These are phyloP conservation scores for Talaromyces sp. DNA, from an alignment of 2,329 filamentous ascomycete genomes.

Conservation along the genomic window DNA sequence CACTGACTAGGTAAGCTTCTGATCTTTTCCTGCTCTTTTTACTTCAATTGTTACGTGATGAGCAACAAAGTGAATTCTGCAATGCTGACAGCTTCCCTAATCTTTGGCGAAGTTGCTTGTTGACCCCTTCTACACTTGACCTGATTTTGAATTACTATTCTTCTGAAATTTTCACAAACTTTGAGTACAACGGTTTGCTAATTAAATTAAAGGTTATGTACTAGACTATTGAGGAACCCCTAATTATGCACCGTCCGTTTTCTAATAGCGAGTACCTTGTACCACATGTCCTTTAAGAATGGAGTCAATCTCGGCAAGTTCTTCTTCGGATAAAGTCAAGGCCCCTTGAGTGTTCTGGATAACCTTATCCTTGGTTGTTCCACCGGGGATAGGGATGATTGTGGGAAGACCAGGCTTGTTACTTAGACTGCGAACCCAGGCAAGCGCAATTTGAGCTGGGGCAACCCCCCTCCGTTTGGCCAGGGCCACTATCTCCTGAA, in stretches of 20 bases:
- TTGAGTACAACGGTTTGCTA: background rate
- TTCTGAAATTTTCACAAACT: background rate
- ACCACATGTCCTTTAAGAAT: conserved; percentile 44
- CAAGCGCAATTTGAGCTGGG: conserved; percentile 44
- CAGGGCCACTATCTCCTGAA: conserved; percentile 40
- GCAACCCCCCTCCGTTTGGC: conserved; percentile 40
- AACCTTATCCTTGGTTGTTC: conserved; percentile 31
- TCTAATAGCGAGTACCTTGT: conserved; percentile 22
- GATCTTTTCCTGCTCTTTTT: conserved; percentile 9
- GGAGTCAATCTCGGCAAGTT: conserved; percentile 46
- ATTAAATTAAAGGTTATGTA: background rate
- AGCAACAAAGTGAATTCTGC: conserved; percentile 40
- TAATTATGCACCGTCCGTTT: conserved; percentile 2
- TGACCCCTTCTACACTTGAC: conserved; percentile 43
- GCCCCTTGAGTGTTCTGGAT: conserved; percentile 37
- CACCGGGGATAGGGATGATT: conserved; percentile 41
- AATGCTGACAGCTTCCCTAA: conserved; percentile 39
- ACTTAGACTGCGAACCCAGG: conserved; percentile 35
- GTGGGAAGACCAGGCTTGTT: conserved; percentile 35
- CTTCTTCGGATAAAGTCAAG: conserved; percentile 25
- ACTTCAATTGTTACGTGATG: conserved; percentile 23
- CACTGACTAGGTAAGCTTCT: conserved; percentile 3
- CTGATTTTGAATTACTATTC: conserved; percentile 23
- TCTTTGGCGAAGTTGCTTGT: conserved; percentile 36
- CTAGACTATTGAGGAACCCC: conserved; percentile 12